Evolutionary conservation across 441 rosid genomes (phyloP), one percentile per base, ranked within the genome.

Genomic region (Gossypium lobatum): DNA sequence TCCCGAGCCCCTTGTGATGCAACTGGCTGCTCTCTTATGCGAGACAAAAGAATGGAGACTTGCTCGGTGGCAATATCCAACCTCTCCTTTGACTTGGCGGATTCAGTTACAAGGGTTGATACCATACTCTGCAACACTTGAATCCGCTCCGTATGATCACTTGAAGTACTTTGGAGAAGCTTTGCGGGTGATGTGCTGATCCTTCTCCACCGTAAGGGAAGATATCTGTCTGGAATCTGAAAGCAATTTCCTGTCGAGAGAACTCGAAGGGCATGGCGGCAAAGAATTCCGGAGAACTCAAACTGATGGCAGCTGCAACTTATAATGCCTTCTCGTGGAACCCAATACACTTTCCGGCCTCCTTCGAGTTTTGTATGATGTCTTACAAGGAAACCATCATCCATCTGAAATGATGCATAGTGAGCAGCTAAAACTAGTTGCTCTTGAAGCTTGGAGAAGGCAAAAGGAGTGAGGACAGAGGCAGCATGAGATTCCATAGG

Each of bases 401-500:
- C 97, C 87, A 91, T 78, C 79, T 85, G 97, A 81, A 93, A 95
- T 23, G 97, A 95, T 14, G 97, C 99, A 46, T 95, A 93, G 75
- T 95, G 97, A 25, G 98, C 97, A 2, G 98, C 99, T 76, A 89
- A 87, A 52, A 95, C 96, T 71, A 95, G 92, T 78, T 95, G 97
- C 73, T 95, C 96, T 82, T 95, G 99, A 85, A 95, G 97, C 85
- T 88, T 93, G 31, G 96, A 89, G 86, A 95, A 93, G 63, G 98
- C 97, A 21, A 87, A 91, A 9, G 99, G 96, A 31, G 99, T 93
- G 76, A 95, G 93, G 74, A 93, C 80, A 2, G 91, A 69, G 46
- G 96, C 97, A 4, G 97, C 96, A 76, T 95, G 91, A 21, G 97
- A 88, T 78, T 95, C 97, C 99, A 95, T 95, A 4, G 97, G 97